phyloP scores from a whole-genome alignment of 2,329 filamentous ascomycete genomes.

The Microascus cirrosus region DNA sequence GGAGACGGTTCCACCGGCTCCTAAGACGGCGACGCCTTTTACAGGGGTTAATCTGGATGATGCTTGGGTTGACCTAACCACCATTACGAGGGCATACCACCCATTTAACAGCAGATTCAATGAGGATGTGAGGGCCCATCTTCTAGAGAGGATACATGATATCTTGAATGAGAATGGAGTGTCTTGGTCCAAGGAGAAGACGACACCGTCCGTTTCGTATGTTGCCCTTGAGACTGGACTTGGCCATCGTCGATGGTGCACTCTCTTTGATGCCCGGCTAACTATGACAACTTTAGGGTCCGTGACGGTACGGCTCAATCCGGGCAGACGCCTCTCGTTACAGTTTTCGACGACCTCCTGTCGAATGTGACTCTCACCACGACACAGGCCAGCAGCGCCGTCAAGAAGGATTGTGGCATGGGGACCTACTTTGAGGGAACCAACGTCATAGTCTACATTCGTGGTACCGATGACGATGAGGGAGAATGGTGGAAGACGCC shows the following conservation, averaged over 20 bases:
- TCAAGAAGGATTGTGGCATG: constrained; percentile 16
- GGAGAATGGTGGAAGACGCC: constrained; percentile 60
- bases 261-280: background rate
- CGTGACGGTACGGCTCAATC: background rate
- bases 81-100: constrained; percentile 65
- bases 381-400: constrained; percentile 15
- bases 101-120: constrained; percentile 83
- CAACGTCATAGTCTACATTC: constrained; percentile 86
- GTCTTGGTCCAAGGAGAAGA: constrained; percentile 27
- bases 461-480: constrained; percentile 63
- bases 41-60: constrained; percentile 69
- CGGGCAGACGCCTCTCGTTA: constrained; percentile 27
- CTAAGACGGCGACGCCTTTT: constrained; percentile 38
- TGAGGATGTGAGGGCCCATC: constrained; percentile 66
- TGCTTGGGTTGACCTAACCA: constrained; percentile 75
- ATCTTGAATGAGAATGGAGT: constrained; percentile 56
- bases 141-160: constrained; percentile 57
- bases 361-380: constrained; percentile 59
- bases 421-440: constrained; percentile 82
- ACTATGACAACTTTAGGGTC: background rate
- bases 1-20: constrained; percentile 53
- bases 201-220: background rate
- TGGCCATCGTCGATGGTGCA: background rate
- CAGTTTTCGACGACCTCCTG: constrained; percentile 66
- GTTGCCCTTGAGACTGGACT: background rate